These are phyloP conservation scores for Leptoxyphium fumago DNA, from an alignment of 2,329 filamentous ascomycete genomes.

Conservation along the genomic window DNA sequence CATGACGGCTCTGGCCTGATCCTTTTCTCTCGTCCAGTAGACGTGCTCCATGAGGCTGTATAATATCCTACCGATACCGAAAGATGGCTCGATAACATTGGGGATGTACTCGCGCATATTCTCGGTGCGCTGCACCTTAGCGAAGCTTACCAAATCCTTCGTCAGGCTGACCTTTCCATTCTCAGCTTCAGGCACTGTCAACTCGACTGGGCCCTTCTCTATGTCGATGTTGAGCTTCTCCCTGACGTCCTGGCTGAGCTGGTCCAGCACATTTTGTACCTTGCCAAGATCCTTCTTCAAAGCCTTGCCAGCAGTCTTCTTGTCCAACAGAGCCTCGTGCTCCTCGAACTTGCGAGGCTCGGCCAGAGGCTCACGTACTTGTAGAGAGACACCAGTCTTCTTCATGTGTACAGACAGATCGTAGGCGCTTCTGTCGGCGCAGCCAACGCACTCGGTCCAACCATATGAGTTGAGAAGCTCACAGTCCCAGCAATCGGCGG, in stretches of 20 bases:
- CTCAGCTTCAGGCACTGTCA: constrained; percentile 55
- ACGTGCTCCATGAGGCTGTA: constrained; percentile 88
- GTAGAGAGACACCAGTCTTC: constrained; percentile 73
- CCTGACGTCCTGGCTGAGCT: constrained; percentile 63
- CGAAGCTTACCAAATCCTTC: constrained; percentile 68
- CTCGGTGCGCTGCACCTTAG: constrained; percentile 68
- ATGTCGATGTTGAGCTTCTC: constrained; percentile 67
- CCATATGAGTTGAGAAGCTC: constrained; percentile 83
- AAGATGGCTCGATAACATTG: constrained; percentile 80
- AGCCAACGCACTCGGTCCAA: constrained; percentile 97
- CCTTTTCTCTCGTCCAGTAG: constrained; percentile 80
- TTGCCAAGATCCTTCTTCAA: constrained; percentile 91
- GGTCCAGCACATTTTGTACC: constrained; percentile 65
- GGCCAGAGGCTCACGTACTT: constrained; percentile 68
- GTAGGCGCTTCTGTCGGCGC: constrained; percentile 88
- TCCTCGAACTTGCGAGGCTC: constrained; percentile 71
- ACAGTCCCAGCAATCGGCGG: constrained; percentile 94
- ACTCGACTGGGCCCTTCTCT: constrained; percentile 56
- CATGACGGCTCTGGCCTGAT: constrained; percentile 68
- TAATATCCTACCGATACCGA: constrained; percentile 88
- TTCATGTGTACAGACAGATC: constrained; percentile 86
- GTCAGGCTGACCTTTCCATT: constrained; percentile 65
- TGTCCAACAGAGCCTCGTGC: constrained; percentile 76
- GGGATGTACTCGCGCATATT: constrained; percentile 83
- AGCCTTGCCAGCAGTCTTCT: constrained; percentile 87